Conservation (phyloP, 2,329 filamentous ascomycete species). For the Aspergillus neoniger region DNA sequence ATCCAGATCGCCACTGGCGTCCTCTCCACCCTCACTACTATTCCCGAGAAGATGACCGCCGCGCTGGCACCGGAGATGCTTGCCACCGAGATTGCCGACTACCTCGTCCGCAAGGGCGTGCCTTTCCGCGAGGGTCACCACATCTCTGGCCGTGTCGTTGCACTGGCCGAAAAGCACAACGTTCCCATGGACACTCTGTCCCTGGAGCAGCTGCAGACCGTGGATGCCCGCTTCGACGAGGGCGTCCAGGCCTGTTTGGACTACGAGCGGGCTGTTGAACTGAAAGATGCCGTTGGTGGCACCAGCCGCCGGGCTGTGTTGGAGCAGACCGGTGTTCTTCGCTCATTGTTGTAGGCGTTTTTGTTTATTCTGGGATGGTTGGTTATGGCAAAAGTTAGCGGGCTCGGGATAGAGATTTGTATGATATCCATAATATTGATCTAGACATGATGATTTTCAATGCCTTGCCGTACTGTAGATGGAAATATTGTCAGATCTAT, state of each 20-base stretch:
- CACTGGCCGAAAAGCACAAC: conserved; percentile 66
- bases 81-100: conserved; percentile 58
- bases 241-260: conserved; percentile 73
- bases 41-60: conserved; percentile 74
- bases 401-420: neutral
- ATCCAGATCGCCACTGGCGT: conserved; percentile 82
- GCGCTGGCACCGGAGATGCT: conserved; percentile 83
- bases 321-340: conserved; percentile 67
- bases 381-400: conserved; percentile 2
- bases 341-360: conserved; percentile 50
- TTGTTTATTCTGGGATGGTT: neutral
- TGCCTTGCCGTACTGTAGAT: too few species aligned
- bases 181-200: conserved; percentile 71
- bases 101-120: conserved; percentile 56
- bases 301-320: conserved; percentile 71
- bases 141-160: conserved; percentile 71
- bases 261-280: conserved; percentile 81
- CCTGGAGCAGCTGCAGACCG: conserved; percentile 64
- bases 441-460: neutral
- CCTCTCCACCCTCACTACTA: conserved; percentile 68
- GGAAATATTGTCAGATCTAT: neutral
- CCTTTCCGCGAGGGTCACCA: conserved; percentile 81
- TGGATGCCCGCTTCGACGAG: conserved; percentile 69
- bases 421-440: neutral
- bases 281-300: conserved; percentile 73